Percentiles rank a stretch among this genome's conserved stretches.
These are phyloP conservation scores for Wallacemonas sp. DNA, from an alignment of 208 protist genomes.

Conservation along the genomic window DNA sequence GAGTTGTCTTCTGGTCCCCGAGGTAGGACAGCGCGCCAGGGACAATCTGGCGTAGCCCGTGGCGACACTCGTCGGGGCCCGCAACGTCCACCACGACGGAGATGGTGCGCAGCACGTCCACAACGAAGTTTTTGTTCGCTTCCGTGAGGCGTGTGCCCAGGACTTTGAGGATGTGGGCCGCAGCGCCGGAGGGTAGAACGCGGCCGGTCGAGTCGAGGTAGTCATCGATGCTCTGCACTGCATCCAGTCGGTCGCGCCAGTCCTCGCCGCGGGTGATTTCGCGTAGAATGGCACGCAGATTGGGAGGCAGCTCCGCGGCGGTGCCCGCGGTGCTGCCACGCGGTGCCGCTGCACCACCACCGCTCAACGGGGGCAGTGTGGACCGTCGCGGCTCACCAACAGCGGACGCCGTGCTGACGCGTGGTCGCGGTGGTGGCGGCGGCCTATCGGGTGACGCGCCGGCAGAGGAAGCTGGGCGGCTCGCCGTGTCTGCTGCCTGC, in stretches of 20 bases:
- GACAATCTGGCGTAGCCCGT: constrained; percentile 46
- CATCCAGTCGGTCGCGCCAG: constrained; percentile 75
- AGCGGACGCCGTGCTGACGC: background rate
- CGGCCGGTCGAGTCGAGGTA: constrained; percentile 36
- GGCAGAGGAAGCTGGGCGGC: background rate
- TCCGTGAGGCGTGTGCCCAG: constrained; percentile 75
- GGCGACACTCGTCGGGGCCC: constrained; percentile 36
- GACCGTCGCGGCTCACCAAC: background rate
- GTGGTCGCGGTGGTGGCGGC: constrained; percentile 6
- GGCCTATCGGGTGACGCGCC: background rate
- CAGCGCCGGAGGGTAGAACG: constrained; percentile 30
- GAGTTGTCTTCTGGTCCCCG: constrained; percentile 71
- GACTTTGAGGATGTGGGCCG: constrained; percentile 49
- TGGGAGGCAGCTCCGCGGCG: constrained; percentile 4
- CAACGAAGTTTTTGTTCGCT: constrained; percentile 85
- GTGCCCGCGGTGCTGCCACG: background rate
- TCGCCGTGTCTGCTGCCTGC: background rate
- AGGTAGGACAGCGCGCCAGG: constrained; percentile 69
- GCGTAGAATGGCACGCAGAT: constrained; percentile 39
- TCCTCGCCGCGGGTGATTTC: constrained; percentile 60
- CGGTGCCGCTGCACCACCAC: background rate
- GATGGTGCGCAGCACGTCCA: constrained; percentile 79
- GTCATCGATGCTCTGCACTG: constrained; percentile 61
- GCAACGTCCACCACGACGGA: constrained; percentile 53
- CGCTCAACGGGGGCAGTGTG: background rate